A percentile compares a stretch with the other conserved stretches of the same genome.
phyloP scores from a whole-genome alignment of 768 basidiomycete species.

The Glaciozyma martinii region DNA sequence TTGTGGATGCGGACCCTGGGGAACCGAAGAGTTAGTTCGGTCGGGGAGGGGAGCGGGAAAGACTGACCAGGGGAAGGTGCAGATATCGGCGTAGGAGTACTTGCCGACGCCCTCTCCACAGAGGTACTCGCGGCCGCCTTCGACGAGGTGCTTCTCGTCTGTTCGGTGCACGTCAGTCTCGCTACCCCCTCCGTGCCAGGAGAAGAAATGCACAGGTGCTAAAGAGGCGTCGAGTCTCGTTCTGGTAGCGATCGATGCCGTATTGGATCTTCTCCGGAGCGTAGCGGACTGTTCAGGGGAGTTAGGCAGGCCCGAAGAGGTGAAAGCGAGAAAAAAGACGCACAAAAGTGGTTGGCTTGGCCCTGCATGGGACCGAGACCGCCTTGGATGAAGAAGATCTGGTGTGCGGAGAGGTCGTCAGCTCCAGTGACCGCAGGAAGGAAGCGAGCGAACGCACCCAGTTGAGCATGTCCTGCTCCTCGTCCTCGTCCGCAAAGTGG shows the following conservation, averaged over 20 bases:
- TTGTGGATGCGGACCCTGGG: background rate
- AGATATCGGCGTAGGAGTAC: conserved; percentile 30
- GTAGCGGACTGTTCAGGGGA: conserved; percentile 18
- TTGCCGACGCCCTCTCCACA: conserved; percentile 26
- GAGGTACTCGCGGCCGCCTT: conserved; percentile 24
- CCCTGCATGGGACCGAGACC: conserved; percentile 29
- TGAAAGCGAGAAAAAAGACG: background rate
- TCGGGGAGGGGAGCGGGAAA: background rate
- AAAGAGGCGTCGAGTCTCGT: conserved; percentile 30
- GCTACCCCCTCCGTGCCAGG: too few species aligned
- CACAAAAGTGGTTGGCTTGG: conserved; percentile 29
- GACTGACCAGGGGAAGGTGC: conserved; percentile 5
- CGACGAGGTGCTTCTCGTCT: conserved; percentile 22
- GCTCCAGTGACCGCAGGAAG: too few species aligned
- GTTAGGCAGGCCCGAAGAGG: background rate
- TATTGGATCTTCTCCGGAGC: conserved; percentile 33
- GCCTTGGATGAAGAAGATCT: conserved; percentile 9
- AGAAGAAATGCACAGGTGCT: conserved; percentile 1
- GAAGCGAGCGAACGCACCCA: conserved; percentile 10
- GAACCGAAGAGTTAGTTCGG: background rate
- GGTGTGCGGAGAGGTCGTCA: background rate
- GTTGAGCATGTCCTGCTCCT: conserved; percentile 8
- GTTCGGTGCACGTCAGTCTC: too few species aligned
- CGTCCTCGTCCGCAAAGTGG: conserved; percentile 23
- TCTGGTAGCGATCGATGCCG: conserved; percentile 22